Base-by-base conservation (phyloP, 345 rosid species). In the Populus euphratica region DNA sequence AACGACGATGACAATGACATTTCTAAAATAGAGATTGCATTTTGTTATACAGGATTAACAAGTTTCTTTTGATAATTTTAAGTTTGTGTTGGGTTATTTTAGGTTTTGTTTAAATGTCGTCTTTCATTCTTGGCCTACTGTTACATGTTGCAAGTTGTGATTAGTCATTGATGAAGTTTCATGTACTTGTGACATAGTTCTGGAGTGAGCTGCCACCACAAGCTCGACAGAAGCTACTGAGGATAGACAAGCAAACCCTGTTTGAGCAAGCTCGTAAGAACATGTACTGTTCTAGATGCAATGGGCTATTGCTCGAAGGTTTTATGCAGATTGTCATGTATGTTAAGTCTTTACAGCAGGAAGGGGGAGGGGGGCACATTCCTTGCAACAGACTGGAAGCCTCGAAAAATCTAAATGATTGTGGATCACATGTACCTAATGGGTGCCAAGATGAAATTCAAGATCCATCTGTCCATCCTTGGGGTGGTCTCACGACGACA, bases 181-280 rank as follows among this genome's bases (percentile, higher is more conserved):
- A 9, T 77, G 39, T 67, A 64, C 73, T 79, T 71, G 33, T 83
- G 38, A 21, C 76, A 74, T 83, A 96, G 99, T 96, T 91, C 77
- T 96, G 99, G 99, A 88, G 86, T 84, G 95, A 88, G 81, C 75
- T 92, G 66, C 72, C 96, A 1, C 85, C 77, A 8, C 89, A 86
- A 82, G 88, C 88, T 43, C 87, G 95, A 65, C 88, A 84, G 73
- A 86, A 89, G 83, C 94, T 96, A n/a, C 85, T 96, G 62, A 85
- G 87, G 88, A 86, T 93, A 77, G 97, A 96, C 77, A 96, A 94
- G 82, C 99, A 93, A 78, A 82, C 90, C 59, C 81, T 96, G 41
- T 88, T 93, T 80, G 97, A 93, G 90, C 97, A 92, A 86, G 98
- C 97, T 83, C 96, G 98, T 36, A 96, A 92, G 88, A 90, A 91